A percentile compares a stretch with the other conserved stretches of the same genome.
Conservation (phyloP, 83 land plant genomes). For the Picea engelmannii region DNA sequence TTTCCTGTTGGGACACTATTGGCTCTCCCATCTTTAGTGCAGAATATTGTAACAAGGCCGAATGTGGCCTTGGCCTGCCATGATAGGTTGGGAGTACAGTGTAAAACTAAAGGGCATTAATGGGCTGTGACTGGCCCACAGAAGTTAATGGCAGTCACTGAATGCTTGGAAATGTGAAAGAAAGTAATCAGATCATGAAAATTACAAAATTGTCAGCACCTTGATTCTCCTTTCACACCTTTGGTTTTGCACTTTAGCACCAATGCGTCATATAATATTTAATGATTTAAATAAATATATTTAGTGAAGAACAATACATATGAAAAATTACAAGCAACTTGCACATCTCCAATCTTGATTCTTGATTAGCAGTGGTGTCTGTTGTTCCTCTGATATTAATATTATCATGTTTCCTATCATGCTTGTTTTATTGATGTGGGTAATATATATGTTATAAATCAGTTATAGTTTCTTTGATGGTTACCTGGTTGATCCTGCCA, state of each 20-base stretch:
- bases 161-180: neutral
- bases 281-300: neutral
- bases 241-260: neutral
- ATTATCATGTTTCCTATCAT: neutral
- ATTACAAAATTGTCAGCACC: neutral
- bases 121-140: neutral
- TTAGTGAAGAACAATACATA: neutral
- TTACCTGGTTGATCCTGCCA: no score
- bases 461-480: no score
- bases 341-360: neutral
- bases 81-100: neutral
- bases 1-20: neutral
- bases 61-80: neutral
- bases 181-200: neutral
- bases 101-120: neutral
- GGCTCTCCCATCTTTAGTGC: neutral
- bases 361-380: neutral
- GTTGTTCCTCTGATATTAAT: neutral
- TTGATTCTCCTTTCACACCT: neutral
- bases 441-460: neutral
- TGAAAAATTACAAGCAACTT: neutral
- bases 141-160: neutral
- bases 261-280: neutral
- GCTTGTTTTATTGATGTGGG: neutral
- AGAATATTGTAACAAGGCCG: neutral